phyloP scores from a whole-genome alignment of 1,284 basidiomycete species.

The Malassezia caprae region DNA sequence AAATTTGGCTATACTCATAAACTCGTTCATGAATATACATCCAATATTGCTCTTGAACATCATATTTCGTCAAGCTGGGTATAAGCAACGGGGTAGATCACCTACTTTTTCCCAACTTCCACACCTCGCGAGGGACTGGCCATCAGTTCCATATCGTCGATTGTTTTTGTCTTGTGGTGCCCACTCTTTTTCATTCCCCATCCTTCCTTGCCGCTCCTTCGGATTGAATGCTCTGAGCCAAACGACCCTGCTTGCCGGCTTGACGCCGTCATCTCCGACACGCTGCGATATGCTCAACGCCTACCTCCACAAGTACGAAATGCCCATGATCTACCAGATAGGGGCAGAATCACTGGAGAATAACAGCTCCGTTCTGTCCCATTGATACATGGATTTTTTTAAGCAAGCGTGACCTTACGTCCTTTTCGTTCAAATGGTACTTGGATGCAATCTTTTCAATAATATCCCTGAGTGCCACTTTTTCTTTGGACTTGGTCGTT shows the following conservation, averaged over 20 bases:
- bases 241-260: not conserved
- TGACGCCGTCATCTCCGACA: not conserved
- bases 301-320: not conserved
- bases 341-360: not conserved
- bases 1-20: not conserved
- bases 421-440: not conserved
- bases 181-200: not conserved
- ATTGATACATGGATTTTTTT: not conserved
- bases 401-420: not conserved
- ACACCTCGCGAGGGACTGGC: constrained; percentile 10
- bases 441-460: not conserved
- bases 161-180: not conserved
- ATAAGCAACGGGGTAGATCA: not conserved
- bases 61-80: not conserved
- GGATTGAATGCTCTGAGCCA: not conserved
- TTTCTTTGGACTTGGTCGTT: not conserved
- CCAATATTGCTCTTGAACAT: constrained; percentile 7
- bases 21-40: constrained; percentile 1
- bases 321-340: not conserved
- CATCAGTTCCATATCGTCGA: constrained; percentile 1
- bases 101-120: constrained; percentile 1
- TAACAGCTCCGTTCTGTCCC: not conserved
- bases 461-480: not conserved
- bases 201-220: not conserved
- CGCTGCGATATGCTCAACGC: not conserved